Conservation (phyloP, 352 stramenopile genomes). For the Phytophthora sojae region DNA sequence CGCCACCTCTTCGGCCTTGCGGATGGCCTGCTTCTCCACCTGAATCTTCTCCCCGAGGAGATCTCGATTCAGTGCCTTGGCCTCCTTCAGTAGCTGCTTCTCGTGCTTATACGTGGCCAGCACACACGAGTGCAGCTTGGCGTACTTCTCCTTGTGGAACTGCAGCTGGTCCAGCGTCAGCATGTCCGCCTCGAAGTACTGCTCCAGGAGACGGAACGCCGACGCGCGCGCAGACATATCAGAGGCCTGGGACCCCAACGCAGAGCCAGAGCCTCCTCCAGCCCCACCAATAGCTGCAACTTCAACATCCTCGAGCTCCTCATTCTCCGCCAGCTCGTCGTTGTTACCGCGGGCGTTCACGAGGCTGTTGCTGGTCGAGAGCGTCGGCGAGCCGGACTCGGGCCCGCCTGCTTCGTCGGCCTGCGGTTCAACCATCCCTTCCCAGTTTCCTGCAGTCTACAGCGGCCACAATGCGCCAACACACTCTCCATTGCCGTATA, state of each 20-base stretch:
- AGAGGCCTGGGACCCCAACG: conserved; percentile 33
- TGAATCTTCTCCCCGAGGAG: conserved; percentile 88
- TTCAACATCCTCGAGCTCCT: conserved; percentile 20
- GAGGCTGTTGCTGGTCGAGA: conserved; percentile 19
- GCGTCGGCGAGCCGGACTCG: conserved; percentile 2
- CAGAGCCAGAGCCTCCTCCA: conserved; percentile 22
- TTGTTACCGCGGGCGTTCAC: conserved; percentile 19
- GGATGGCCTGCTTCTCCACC: conserved; percentile 88
- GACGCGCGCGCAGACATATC: conserved; percentile 68
- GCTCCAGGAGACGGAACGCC: conserved; percentile 80
- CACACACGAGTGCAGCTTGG: conserved; percentile 71
- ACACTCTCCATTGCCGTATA: conserved; percentile 8
- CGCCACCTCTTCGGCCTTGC: conserved; percentile 81
- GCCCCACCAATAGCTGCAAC: background rate
- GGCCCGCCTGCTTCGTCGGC: background rate
- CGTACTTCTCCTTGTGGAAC: conserved; percentile 87
- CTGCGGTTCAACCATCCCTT: conserved; percentile 23
- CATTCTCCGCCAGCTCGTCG: conserved; percentile 19
- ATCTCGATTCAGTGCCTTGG: conserved; percentile 87
- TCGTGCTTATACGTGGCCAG: conserved; percentile 86
- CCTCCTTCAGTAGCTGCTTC: conserved; percentile 80
- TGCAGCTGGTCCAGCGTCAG: conserved; percentile 79
- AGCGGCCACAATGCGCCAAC: background rate
- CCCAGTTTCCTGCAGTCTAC: background rate
- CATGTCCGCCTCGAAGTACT: conserved; percentile 89